These are phyloP conservation scores for Pythium biforme DNA, from an alignment of 352 stramenopile genomes.

Conservation along the genomic window DNA sequence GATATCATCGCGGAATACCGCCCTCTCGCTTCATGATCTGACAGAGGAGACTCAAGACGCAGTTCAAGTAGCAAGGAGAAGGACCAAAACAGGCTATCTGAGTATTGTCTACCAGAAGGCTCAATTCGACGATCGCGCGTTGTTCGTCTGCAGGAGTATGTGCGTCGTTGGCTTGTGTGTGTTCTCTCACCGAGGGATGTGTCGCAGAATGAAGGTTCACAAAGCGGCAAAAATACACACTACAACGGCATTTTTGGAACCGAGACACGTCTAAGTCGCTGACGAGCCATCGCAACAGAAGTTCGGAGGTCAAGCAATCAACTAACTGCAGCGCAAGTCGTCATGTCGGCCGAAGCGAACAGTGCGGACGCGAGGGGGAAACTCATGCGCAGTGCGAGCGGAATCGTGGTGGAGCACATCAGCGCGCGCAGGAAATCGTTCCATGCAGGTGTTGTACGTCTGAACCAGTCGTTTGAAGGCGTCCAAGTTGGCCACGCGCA, in stretches of 20 bases:
- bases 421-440: conserved; percentile 4
- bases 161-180: too few species aligned
- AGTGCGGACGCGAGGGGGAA: neutral
- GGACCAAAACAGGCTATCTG: neutral
- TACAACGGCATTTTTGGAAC: neutral
- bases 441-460: neutral
- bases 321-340: neutral
- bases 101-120: neutral
- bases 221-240: neutral
- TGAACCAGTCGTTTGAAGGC: neutral
- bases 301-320: neutral
- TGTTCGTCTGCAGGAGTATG: too few species aligned
- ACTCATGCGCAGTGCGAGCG: neutral
- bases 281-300: neutral
- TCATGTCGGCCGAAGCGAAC: neutral
- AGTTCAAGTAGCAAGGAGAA: too few species aligned
- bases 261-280: neutral
- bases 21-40: neutral
- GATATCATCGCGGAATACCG: conserved; percentile 2
- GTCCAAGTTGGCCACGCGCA: conserved; percentile 14
- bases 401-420: neutral
- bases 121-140: too few species aligned
- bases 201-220: too few species aligned
- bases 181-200: too few species aligned
- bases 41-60: too few species aligned